Base-by-base conservation (phyloP, 192 early-diverging fungal species). In the Coemansia sp. region DNA sequence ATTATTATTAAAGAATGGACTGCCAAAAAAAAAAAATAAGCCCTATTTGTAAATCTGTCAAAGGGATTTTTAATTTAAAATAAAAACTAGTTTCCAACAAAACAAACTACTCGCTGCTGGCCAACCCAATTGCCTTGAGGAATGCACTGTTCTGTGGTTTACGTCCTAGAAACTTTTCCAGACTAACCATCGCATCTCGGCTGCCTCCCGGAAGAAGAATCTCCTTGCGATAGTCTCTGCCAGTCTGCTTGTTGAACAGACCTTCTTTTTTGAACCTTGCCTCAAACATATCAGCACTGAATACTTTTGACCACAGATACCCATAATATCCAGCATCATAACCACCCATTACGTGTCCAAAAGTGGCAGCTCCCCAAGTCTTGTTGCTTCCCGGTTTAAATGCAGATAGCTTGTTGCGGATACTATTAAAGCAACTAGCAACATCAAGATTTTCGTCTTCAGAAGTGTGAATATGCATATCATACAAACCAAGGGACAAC, bases 201-300 rank as follows among this genome's bases (percentile, higher is more conserved):
- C 85, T 85, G 36, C 88, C 90, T 15, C 89, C 89, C n/a, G 83
- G 87, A 5, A 83, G 75, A 33, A 94, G 74, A 70, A 94, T 90
- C 32, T 84, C 77, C 14, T 83, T 81, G 85, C 22, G 22, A 28
- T 28, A 28, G 22, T 28, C 22, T 28, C 0, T 28, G 22, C 22
- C 22, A 28, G 22, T 75, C 33, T 75, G 60, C 8, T 72, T 61
- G 69, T 89, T 88, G 48, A 85, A 37, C 8, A 90, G 76, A 4
- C 75, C 78, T 38, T 88, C 81, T 8, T 74, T 79, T 54, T 85
- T 76, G 71, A 92, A 92, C 22, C 89, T 79, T 32, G 86, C 76
- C 39, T 79, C 90, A 84, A 87, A 95, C 86, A 95, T 91, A 70
- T 95, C 93, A 43, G 88, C 86, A 8, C 89, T 88, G 65, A 88